phyloP scores from a whole-genome alignment of 1,284 basidiomycete genomes.

The Ganoderma meredithae region DNA sequence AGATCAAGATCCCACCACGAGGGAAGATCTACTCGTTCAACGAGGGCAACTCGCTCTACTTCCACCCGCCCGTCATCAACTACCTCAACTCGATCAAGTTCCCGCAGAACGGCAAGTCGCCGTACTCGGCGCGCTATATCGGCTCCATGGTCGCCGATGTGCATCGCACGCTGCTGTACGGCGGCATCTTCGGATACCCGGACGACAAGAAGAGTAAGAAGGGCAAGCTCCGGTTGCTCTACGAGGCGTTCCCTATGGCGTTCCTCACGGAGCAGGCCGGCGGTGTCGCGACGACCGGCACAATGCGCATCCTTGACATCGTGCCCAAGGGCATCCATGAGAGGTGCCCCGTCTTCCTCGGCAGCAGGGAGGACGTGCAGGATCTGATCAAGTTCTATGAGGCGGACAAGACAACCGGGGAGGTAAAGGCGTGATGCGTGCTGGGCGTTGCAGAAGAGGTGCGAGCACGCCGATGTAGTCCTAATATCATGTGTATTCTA shows the following conservation, averaged over 20 bases:
- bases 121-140: slow-evolving; percentile 96
- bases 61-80: slow-evolving; percentile 84
- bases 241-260: slow-evolving; percentile 99
- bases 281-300: slow-evolving; percentile 95
- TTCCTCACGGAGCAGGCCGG: slow-evolving; percentile 97
- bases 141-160: slow-evolving; percentile 99
- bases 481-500: slow-evolving; percentile 28
- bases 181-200: slow-evolving; percentile 99
- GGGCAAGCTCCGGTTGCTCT: slow-evolving; percentile 94
- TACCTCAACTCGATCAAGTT: slow-evolving; percentile 98
- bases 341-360: slow-evolving; percentile 93
- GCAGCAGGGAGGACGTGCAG: slow-evolving; percentile 92
- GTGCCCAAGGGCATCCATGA: slow-evolving; percentile 91
- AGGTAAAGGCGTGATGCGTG: slow-evolving; percentile 29
- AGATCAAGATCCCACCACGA: slow-evolving; percentile 92
- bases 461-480: slow-evolving; percentile 19
- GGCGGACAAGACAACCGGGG: slow-evolving; percentile 31
- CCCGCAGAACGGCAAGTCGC: slow-evolving; percentile 76
- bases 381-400: slow-evolving; percentile 88
- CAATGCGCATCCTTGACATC: slow-evolving; percentile 91
- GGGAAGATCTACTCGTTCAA: slow-evolving; percentile 99
- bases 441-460: background rate
- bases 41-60: slow-evolving; percentile 97
- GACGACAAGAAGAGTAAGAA: slow-evolving; percentile 97
- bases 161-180: slow-evolving; percentile 96